Percentiles rank a stretch among this genome's conserved stretches.
These are phyloP conservation scores for Sporopachydermia lactativora DNA, from an alignment of 805 yeast species.

Conservation along the genomic window DNA sequence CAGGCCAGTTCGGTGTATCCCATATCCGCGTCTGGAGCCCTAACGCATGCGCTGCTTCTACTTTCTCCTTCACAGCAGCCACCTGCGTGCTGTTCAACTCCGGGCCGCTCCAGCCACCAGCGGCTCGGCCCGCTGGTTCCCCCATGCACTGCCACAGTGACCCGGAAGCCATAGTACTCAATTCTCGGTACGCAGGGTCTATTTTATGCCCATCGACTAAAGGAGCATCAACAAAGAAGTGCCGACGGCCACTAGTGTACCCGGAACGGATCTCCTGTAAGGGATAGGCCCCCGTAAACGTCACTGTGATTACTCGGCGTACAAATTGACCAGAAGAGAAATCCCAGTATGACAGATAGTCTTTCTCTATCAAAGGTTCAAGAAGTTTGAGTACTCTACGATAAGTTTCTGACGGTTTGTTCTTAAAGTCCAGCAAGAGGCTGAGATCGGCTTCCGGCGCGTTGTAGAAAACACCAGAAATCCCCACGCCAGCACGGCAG, in stretches of 20 bases:
- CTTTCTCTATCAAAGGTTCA: conserved; percentile 30
- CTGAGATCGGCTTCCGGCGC: conserved; percentile 37
- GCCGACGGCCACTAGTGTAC: conserved; percentile 11
- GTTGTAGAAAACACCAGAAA: conserved; percentile 17
- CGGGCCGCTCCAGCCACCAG: no score
- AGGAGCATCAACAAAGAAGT: conserved; percentile 34
- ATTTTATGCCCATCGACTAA: conserved; percentile 18
- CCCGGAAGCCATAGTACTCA: conserved; percentile 28
- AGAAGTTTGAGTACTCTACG: conserved; percentile 29
- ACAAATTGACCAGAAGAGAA: conserved; percentile 18
- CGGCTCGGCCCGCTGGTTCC: no score
- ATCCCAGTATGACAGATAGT: conserved; percentile 38
- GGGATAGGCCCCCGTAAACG: conserved; percentile 57
- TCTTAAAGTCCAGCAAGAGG: conserved; percentile 52
- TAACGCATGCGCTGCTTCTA: conserved; percentile 31
- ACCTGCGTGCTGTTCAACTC: conserved; percentile 25
- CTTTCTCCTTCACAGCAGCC: conserved; percentile 13
- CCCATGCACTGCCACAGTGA: conserved; percentile 15
- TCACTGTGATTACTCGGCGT: conserved; percentile 44
- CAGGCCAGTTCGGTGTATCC: conserved; percentile 65
- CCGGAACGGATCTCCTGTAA: conserved; percentile 19
- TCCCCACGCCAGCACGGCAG: conserved; percentile 9
- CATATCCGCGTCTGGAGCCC: conserved; percentile 49
- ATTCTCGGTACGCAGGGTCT: conserved; percentile 15
- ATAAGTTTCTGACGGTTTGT: conserved; percentile 32